Evolutionary conservation across 106 monocot species (phyloP).

Genomic region (Dioscorea alata): DNA sequence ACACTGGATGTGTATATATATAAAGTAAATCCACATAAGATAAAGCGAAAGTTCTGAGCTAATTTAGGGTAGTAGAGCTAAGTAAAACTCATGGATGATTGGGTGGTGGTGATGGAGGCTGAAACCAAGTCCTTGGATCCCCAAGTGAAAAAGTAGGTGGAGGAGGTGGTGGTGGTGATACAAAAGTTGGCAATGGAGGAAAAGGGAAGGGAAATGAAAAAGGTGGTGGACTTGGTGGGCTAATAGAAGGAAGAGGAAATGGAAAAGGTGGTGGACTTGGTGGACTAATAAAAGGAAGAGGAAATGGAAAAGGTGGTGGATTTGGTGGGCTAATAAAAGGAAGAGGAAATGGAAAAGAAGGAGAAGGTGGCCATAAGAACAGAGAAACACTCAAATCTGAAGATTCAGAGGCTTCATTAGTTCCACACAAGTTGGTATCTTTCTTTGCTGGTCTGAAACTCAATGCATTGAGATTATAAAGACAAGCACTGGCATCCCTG

Average conservation of each 20-base stretch:
- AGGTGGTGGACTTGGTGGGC: conserved; percentile 13
- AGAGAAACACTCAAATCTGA: conserved; percentile 16
- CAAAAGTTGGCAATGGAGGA: conserved; percentile 5
- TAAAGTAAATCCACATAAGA: not conserved
- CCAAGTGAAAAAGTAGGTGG: not conserved
- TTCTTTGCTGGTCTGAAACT: conserved; percentile 55
- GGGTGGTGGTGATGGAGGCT: not conserved
- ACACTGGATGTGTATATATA: not conserved
- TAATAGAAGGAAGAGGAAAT: conserved; percentile 25
- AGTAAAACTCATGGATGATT: not conserved
- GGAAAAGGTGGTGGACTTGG: conserved; percentile 25
- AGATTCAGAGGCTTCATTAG: not conserved
- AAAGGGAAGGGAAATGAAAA: conserved; percentile 16
- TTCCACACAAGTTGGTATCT: conserved; percentile 35
- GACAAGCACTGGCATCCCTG: conserved; percentile 32
- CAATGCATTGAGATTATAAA: conserved; percentile 77
- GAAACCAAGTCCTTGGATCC: conserved; percentile 2
- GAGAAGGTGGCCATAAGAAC: conserved; percentile 78
- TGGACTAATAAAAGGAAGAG: not conserved
- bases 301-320: conserved; percentile 27
- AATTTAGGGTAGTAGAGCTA: too few relatives aligned
- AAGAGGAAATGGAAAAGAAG: conserved; percentile 43
- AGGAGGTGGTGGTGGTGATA: not conserved
- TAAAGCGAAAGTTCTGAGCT: not conserved
- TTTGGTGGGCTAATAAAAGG: too few relatives aligned